Evolutionary conservation across 805 yeast species (phyloP).

Genomic region (Cyberlindnera xylosilytica): DNA sequence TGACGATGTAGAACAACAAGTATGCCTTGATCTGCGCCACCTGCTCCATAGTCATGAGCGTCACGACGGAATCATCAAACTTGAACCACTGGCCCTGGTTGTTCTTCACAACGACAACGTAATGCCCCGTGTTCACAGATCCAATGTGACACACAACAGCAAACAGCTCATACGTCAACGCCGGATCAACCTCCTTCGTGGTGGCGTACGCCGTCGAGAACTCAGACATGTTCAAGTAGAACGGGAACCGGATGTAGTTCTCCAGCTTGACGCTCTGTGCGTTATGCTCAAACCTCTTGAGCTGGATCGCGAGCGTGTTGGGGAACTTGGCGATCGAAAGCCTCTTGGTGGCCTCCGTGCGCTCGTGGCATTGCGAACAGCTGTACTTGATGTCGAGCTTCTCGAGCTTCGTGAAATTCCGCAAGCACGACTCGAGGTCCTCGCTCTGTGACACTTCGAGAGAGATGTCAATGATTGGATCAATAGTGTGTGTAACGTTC

Average conservation of each 20-base stretch:
- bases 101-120: slow-evolving; percentile 72
- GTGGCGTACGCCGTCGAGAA: slow-evolving; percentile 37
- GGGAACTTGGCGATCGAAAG: slow-evolving; percentile 69
- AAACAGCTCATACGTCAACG: slow-evolving; percentile 72
- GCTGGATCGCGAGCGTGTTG: slow-evolving; percentile 75
- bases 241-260: slow-evolving; percentile 67
- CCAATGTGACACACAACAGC: slow-evolving; percentile 91
- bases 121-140: slow-evolving; percentile 94
- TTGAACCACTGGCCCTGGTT: slow-evolving; percentile 81
- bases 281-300: slow-evolving; percentile 59
- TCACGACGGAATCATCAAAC: slow-evolving; percentile 86
- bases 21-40: slow-evolving; percentile 78
- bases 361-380: slow-evolving; percentile 63
- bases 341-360: slow-evolving; percentile 68
- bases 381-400: slow-evolving; percentile 68
- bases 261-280: slow-evolving; percentile 59
- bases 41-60: slow-evolving; percentile 58
- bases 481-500: slow-evolving; percentile 56
- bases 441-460: slow-evolving; percentile 57
- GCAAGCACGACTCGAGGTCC: slow-evolving; percentile 60
- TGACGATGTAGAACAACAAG: slow-evolving; percentile 62
- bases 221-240: slow-evolving; percentile 65
- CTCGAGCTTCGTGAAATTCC: slow-evolving; percentile 76
- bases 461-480: slow-evolving; percentile 88
- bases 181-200: slow-evolving; percentile 28